Evolutionary conservation across 2,329 filamentous ascomycete genomes (phyloP), one percentile per base, ranked within the genome.

Genomic region (Arthrobotrys iridis): DNA sequence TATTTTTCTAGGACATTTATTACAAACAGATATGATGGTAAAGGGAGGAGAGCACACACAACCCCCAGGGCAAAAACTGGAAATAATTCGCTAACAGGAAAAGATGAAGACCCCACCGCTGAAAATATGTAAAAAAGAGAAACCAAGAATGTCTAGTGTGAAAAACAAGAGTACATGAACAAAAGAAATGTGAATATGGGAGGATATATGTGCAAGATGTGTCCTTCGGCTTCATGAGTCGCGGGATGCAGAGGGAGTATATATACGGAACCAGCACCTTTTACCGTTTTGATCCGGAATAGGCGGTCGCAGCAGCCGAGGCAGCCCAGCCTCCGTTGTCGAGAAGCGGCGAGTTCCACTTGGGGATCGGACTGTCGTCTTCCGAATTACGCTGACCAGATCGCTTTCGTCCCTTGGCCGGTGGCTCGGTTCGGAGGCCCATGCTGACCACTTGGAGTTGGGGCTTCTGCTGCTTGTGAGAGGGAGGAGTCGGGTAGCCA

Each of bases 301-400:
- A 93, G 93, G 83, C 91, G 72, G 50, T 93, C 4, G 92, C 91
- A 8, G 93, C 88, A 28, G 92, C 91, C 43, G 91, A 90, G 6
- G 91, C 89, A 15, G 91, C 93, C 94, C 93, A 98, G 81, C 97
- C 93, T 77, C 90, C 89, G 79, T 96, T 93, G 80, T 97, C 93
- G 79, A 97, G 97, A 2, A 95, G 94, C 20, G 95, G 95, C 13
- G 95, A 98, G 2, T 93, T 94, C 91, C 93, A 97, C 83, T 97
- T 95, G 40, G 89, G 86, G 64, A 85, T 83, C 20, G 84, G 83
- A 65, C 84, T 80, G 64, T 85, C 83, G 77, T 86, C 82, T 75
- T 85, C 83, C 10, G 83, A 84, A 80, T 84, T 87, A 86, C 81
- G 88, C 88, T 77, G 77, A 15, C 76, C 77, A 80, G 86, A 85